Conservation (phyloP, 371 early-diverging fungal genomes). For the Apophysomyces variabilis region DNA sequence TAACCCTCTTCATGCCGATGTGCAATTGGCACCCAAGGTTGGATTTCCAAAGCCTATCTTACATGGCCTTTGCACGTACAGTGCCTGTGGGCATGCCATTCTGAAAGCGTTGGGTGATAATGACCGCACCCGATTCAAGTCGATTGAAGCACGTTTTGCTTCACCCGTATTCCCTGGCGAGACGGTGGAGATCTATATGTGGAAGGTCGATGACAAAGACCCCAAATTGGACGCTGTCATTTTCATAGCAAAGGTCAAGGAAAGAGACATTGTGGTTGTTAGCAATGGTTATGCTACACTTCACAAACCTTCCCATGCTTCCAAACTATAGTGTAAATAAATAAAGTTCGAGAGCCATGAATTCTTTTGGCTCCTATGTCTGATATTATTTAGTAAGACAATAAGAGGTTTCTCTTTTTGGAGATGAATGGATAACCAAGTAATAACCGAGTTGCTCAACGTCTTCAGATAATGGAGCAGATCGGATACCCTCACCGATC, state of each 20-base stretch:
- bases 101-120: slow-evolving; percentile 60
- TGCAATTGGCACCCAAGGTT: slow-evolving; percentile 61
- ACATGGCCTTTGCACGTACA: slow-evolving; percentile 77
- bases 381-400: too few relatives aligned
- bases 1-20: slow-evolving; percentile 76
- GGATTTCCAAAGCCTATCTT: slow-evolving; percentile 77
- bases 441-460: too few relatives aligned
- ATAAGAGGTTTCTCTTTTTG: too few relatives aligned
- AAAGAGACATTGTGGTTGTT: slow-evolving; percentile 37
- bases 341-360: too few relatives aligned
- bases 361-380: too few relatives aligned
- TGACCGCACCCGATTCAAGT: slow-evolving; percentile 61
- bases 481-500: too few relatives aligned
- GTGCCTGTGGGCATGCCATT: slow-evolving; percentile 65
- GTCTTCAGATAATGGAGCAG: too few relatives aligned
- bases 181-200: slow-evolving; percentile 70
- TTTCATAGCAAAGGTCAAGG: slow-evolving; percentile 40
- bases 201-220: slow-evolving; percentile 60
- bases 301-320: slow-evolving; percentile 29
- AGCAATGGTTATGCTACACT: slow-evolving; percentile 38
- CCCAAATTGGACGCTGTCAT: slow-evolving; percentile 31
- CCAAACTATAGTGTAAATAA: slow-evolving; percentile 37
- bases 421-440: too few relatives aligned
- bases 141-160: slow-evolving; percentile 70
- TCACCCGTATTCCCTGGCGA: slow-evolving; percentile 79